A percentile compares a stretch with the other conserved stretches of the same genome.
These are phyloP conservation scores for Biscogniauxia sp. DNA, from an alignment of 2,329 filamentous ascomycete genomes.

Conservation along the genomic window DNA sequence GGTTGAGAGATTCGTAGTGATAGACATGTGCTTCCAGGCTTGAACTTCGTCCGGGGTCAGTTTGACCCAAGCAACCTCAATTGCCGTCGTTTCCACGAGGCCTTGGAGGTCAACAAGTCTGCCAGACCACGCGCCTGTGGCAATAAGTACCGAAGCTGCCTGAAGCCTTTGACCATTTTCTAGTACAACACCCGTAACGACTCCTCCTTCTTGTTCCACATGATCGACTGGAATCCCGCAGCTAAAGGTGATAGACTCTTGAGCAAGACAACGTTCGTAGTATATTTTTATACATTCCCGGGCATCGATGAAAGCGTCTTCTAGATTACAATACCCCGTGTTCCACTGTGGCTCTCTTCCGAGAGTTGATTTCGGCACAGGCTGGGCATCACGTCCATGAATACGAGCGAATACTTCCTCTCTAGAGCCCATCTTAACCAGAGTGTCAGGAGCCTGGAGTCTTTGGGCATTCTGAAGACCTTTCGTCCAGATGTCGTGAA, in stretches of 20 bases:
- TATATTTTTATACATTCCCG: neutral
- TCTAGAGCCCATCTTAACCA: neutral
- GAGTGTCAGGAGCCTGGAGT: neutral
- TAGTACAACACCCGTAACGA: neutral
- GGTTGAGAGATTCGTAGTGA: neutral
- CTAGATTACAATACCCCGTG: neutral
- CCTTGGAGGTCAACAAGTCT: conserved; percentile 1
- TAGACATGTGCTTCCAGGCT: conserved; percentile 1
- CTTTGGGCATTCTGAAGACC: neutral
- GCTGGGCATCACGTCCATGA: neutral
- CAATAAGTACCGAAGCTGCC: neutral
- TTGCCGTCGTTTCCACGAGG: neutral
- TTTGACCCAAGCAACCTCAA: conserved; percentile 3
- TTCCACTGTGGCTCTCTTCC: neutral
- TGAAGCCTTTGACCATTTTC: neutral
- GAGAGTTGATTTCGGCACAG: neutral
- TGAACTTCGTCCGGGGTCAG: neutral
- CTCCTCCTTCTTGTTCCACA: neutral
- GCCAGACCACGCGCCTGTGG: neutral
- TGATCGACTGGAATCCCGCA: neutral
- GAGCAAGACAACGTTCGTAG: neutral
- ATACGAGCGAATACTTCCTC: neutral
- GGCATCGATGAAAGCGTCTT: neutral
- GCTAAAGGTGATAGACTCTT: neutral
- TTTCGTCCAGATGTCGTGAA: neutral